These are phyloP conservation scores for Trebouxia gelatinosa DNA, from an alignment of 163 green algal species.

Conservation along the genomic window DNA sequence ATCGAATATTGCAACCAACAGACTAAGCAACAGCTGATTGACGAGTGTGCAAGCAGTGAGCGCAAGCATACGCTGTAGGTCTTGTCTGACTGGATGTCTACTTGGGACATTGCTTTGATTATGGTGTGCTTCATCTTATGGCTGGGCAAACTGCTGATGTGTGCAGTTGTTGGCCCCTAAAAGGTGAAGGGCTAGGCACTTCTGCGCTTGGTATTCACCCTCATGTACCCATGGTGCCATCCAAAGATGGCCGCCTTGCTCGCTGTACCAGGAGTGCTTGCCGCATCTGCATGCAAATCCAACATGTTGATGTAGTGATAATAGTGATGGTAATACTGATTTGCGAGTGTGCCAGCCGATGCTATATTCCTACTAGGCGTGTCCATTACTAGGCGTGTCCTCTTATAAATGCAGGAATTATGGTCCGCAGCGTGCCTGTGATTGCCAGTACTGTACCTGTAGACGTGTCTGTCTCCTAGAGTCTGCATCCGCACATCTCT, in stretches of 20 bases:
- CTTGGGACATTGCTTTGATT: too few species aligned
- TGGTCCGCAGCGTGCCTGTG: background rate
- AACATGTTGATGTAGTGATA: constrained; percentile 10
- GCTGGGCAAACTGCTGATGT: too few species aligned
- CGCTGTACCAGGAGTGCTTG: constrained; percentile 31
- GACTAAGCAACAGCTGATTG: too few species aligned
- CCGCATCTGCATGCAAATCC: constrained; percentile 46
- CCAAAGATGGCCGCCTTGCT: constrained; percentile 41
- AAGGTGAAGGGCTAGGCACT: too few species aligned
- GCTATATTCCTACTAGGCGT: background rate
- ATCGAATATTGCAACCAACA: too few species aligned
- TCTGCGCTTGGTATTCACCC: too few species aligned
- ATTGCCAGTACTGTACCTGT: background rate
- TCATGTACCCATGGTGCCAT: constrained; percentile 45
- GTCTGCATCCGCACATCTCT: background rate
- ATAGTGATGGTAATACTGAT: constrained; percentile 11
- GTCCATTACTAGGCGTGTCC: background rate
- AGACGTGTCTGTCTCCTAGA: background rate
- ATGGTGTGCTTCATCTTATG: too few species aligned
- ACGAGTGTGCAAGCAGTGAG: too few species aligned
- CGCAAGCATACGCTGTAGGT: too few species aligned
- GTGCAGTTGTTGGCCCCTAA: too few species aligned
- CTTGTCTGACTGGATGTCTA: too few species aligned
- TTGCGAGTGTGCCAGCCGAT: background rate
- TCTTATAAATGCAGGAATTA: too few species aligned